Conservation (phyloP, 1,139 yeast genomes). For the Blastobotrys apis region DNA sequence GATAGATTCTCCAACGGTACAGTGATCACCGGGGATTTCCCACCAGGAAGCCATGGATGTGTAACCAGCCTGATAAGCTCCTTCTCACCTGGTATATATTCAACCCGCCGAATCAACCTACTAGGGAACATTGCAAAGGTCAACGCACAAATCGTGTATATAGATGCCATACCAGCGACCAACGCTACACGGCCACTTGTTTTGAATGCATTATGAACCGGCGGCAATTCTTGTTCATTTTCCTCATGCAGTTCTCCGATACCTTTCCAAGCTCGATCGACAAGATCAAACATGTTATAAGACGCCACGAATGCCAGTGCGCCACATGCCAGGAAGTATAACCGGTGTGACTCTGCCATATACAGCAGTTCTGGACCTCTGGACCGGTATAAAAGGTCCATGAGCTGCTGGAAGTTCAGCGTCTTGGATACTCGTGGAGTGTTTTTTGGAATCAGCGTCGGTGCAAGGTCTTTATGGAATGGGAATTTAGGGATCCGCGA, state of each 20-base stretch:
- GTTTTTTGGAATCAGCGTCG: constrained; percentile 58
- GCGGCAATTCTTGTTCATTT: constrained; percentile 44
- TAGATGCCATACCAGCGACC: constrained; percentile 41
- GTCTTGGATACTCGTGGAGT: constrained; percentile 61
- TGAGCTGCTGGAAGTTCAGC: constrained; percentile 58
- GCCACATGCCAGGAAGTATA: constrained; percentile 66
- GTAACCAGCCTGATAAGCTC: constrained; percentile 60
- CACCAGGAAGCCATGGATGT: constrained; percentile 71
- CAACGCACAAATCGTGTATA: constrained; percentile 41
- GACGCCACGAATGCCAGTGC: constrained; percentile 65
- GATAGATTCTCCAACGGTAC: constrained; percentile 54
- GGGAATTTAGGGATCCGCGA: constrained; percentile 52
- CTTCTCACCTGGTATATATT: constrained; percentile 59
- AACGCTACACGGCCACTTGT: constrained; percentile 41
- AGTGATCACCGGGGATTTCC: constrained; percentile 70
- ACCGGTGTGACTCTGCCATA: constrained; percentile 77
- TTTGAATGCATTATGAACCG: constrained; percentile 37
- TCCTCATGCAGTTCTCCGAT: constrained; percentile 56
- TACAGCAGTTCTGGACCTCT: constrained; percentile 68
- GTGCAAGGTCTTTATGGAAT: constrained; percentile 59
- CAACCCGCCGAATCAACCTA: constrained; percentile 66
- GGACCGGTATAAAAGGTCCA: constrained; percentile 54
- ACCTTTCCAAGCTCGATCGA: constrained; percentile 55
- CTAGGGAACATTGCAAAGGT: constrained; percentile 55
- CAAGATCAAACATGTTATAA: constrained; percentile 58